phyloP scores from a whole-genome alignment of 495 filamentous ascomycete species.

The Melanomma pulvis-pyrius region DNA sequence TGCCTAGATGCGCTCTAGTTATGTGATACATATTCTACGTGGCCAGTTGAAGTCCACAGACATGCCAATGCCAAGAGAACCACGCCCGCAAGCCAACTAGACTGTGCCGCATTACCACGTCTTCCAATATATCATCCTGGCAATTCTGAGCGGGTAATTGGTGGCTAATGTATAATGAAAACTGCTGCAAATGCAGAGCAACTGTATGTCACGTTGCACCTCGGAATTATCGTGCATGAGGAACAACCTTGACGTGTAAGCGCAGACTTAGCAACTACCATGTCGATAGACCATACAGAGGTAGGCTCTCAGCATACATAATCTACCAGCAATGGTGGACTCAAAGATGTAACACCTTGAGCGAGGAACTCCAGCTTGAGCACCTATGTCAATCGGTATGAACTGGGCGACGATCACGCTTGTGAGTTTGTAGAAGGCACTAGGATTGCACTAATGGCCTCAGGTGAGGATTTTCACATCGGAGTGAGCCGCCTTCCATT shows the following conservation, averaged over 20 bases:
- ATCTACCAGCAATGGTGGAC: too few species aligned
- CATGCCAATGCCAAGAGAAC: not conserved
- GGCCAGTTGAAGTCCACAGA: not conserved
- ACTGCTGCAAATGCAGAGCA: too few species aligned
- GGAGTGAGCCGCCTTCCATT: not conserved
- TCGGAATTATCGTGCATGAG: too few species aligned
- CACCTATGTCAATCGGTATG: too few species aligned
- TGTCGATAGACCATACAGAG: too few species aligned
- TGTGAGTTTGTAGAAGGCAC: not conserved
- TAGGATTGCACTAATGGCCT: not conserved
- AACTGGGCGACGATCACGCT: not conserved
- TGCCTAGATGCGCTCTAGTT: too few species aligned
- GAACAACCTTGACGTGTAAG: too few species aligned
- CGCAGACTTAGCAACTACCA: too few species aligned
- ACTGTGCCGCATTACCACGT: not conserved
- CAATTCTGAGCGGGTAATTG: not conserved
- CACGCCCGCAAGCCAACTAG: not conserved
- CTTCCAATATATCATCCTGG: not conserved
- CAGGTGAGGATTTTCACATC: not conserved
- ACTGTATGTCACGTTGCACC: too few species aligned
- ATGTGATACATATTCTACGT: not conserved
- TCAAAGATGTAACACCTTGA: not conserved
- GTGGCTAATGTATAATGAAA: not conserved
- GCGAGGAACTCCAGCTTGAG: not conserved
- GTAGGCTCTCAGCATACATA: too few species aligned